Evolutionary conservation across 257 asterid genomes (phyloP), one percentile per base, ranked within the genome.

Genomic region (Fraxinus pennsylvanica): DNA sequence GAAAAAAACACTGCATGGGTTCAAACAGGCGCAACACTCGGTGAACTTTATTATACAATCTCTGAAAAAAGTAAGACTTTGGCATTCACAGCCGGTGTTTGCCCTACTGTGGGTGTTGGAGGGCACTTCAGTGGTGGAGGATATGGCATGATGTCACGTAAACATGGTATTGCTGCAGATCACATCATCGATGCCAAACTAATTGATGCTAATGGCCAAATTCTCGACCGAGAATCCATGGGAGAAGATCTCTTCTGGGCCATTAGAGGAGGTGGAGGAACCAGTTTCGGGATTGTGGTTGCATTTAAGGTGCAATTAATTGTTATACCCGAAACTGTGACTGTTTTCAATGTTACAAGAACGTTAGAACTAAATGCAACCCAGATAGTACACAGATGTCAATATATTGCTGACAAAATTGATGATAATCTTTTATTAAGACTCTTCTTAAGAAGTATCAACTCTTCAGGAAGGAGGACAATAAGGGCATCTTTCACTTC

Each of bases 111-210:
- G 5, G 87, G 87, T 59, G 68, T 83, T 5, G 89, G 89, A 6
- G 88, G 88, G 3, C 86, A 85, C 41, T 36, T 82, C 52, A 80
- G 82, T 21, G 89, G 87, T 17, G 89, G 89, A 15, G 89, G 89
- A n/a, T 86, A 75, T 10, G 82, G 87, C 68, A 86, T 79, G 89
- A 72, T 85, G 76, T 67, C 83, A 0, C 85, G 86, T 0, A 85
- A 47, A 70, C 67, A 80, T 25, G 29, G 76, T 2, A 29, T 85
- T 8, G 84, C 89, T 3, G 36, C 85, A 0, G 87, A 86, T 6
- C 68, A 77, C 33, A 74, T 86, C 72, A 45, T 86, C 8, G 87
- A 83, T 21, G 87, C 86, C 5, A 78, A 71, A 13, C 5, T 85
- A 13, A 79, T 81, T 41, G 57, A 76, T 21, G 81, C 81, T 0